These are phyloP conservation scores for Naumovozyma castellii DNA, from an alignment of 805 yeast genomes.

Conservation along the genomic window DNA sequence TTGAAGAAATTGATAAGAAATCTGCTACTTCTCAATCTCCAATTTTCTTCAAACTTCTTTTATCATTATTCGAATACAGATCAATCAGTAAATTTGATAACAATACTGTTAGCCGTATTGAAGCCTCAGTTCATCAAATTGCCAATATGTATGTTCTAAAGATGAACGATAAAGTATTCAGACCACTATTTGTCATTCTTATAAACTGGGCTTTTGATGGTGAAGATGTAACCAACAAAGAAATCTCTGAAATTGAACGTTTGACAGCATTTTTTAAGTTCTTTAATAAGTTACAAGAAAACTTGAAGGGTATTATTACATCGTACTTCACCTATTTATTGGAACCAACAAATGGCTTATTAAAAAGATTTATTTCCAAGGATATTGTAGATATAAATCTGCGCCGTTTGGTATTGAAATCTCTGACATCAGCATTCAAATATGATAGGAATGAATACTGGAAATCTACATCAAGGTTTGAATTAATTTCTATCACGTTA, in stretches of 20 bases:
- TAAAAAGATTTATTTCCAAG: slow-evolving; percentile 40
- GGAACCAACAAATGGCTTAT: slow-evolving; percentile 55
- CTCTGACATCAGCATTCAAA: slow-evolving; percentile 73
- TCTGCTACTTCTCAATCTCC: slow-evolving; percentile 64
- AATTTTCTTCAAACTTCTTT: slow-evolving; percentile 55
- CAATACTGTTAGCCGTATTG: slow-evolving; percentile 73
- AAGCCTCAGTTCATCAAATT: slow-evolving; percentile 61
- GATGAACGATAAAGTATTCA: slow-evolving; percentile 84
- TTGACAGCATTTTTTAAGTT: slow-evolving; percentile 73
- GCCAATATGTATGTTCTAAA: slow-evolving; percentile 76
- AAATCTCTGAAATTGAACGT: slow-evolving; percentile 45
- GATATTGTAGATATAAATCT: slow-evolving; percentile 42
- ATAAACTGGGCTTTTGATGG: slow-evolving; percentile 91
- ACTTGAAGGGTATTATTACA: slow-evolving; percentile 78
- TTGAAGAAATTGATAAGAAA: slow-evolving; percentile 64
- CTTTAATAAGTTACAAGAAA: slow-evolving; percentile 75
- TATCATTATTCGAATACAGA: slow-evolving; percentile 64
- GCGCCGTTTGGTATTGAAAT: slow-evolving; percentile 63
- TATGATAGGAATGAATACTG: slow-evolving; percentile 92
- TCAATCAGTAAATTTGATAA: slow-evolving; percentile 48
- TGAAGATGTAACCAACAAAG: slow-evolving; percentile 46
- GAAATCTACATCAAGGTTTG: slow-evolving; percentile 82
- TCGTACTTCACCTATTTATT: slow-evolving; percentile 77
- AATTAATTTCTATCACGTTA: slow-evolving; percentile 52
- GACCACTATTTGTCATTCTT: slow-evolving; percentile 80